Evolutionary conservation across 2,329 filamentous ascomycete species (phyloP).

Genomic region (Gyromitra esculenta): DNA sequence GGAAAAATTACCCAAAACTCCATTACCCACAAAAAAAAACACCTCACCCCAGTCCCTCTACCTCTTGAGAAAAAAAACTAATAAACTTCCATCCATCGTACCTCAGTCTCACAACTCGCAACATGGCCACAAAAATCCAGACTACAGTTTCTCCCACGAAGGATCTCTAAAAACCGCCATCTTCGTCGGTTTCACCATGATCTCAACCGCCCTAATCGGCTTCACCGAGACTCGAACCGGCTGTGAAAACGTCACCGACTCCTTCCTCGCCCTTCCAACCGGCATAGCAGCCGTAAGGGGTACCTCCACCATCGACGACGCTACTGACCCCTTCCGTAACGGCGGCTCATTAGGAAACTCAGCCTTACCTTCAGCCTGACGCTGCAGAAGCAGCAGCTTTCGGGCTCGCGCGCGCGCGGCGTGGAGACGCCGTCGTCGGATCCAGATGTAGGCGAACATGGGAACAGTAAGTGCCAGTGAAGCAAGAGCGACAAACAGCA

Average conservation of each 20-base stretch:
- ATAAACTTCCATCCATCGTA: neutral
- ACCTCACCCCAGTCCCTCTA: too few species aligned
- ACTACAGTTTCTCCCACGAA: conserved; percentile 30
- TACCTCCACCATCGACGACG: neutral
- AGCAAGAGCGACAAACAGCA: conserved; percentile 30
- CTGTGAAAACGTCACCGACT: conserved; percentile 16
- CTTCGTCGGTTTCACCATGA: conserved; percentile 25
- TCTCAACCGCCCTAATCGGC: conserved; percentile 26
- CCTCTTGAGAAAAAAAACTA: neutral
- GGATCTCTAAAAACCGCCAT: conserved; percentile 8
- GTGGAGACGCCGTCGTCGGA: conserved; percentile 30
- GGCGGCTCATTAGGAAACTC: neutral
- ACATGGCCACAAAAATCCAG: neutral
- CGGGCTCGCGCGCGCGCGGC: neutral
- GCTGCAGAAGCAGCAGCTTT: neutral
- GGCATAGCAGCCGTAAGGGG: neutral
- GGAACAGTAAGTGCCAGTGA: conserved; percentile 19
- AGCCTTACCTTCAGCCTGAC: neutral
- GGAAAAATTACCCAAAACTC: conserved; percentile 13
- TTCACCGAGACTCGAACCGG: conserved; percentile 35
- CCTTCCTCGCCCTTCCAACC: neutral
- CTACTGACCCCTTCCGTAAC: conserved; percentile 17
- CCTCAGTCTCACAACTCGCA: neutral
- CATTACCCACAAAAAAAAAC: neutral
- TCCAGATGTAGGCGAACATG: conserved; percentile 48